phyloP scores from a whole-genome alignment of 495 filamentous ascomycete species.

The Entonaema liquescens region DNA sequence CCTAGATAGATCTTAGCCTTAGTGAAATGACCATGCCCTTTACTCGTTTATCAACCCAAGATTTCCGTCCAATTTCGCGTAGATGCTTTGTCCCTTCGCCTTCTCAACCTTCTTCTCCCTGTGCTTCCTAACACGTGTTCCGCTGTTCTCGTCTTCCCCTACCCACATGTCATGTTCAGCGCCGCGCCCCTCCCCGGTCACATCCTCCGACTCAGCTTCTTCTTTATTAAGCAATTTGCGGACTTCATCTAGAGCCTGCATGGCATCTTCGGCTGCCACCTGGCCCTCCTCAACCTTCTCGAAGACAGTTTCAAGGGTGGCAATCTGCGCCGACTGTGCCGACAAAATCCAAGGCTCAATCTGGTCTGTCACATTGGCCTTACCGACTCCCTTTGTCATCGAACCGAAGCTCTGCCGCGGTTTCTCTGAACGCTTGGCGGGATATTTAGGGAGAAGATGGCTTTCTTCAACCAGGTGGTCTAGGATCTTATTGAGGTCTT shows the following conservation, averaged over 20 bases:
- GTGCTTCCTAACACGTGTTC: constrained; percentile 40
- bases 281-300: constrained; percentile 60
- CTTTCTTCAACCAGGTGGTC: constrained; percentile 73
- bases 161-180: constrained; percentile 50
- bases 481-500: constrained; percentile 63
- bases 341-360: constrained; percentile 62
- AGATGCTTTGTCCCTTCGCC: constrained; percentile 46
- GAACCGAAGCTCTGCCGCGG: constrained; percentile 35
- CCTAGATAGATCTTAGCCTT: constrained; percentile 1
- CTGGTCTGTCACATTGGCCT: constrained; percentile 48
- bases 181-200: constrained; percentile 19
- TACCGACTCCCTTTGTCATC: constrained; percentile 39
- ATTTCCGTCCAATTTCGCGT: constrained; percentile 56
- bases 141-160: constrained; percentile 42
- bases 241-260: constrained; percentile 51
- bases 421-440: constrained; percentile 49
- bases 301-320: constrained; percentile 56
- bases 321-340: constrained; percentile 58
- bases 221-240: constrained; percentile 49
- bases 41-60: constrained; percentile 52
- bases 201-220: constrained; percentile 6
- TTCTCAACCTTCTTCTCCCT: constrained; percentile 38
- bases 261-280: constrained; percentile 53
- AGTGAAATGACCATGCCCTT: constrained; percentile 10
- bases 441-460: constrained; percentile 71